Percentiles rank a stretch among this genome's conserved stretches.
Conservation (phyloP, 495 filamentous ascomycete species). For the Penicillium longicatenatum region DNA sequence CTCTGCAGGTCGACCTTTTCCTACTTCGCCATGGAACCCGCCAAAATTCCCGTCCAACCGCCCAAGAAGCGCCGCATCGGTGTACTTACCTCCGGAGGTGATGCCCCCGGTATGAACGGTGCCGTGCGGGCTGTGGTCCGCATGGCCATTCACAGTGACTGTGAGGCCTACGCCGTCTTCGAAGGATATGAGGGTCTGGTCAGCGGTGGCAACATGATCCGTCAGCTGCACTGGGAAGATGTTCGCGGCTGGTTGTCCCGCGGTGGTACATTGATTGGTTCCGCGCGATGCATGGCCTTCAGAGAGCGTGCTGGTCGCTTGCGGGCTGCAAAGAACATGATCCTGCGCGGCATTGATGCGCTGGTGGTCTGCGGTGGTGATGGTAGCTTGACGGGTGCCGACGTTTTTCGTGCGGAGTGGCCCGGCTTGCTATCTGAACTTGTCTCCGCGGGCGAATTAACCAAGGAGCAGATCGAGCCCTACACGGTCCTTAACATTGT, state of each 20-base stretch:
- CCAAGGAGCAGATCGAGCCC: slow-evolving; percentile 64
- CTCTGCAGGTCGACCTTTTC: slow-evolving; percentile 14
- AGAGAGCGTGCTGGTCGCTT: slow-evolving; percentile 82
- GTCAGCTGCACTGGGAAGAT: slow-evolving; percentile 87
- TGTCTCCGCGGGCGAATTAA: slow-evolving; percentile 67
- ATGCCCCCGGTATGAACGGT: slow-evolving; percentile 98
- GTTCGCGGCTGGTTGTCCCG: slow-evolving; percentile 93
- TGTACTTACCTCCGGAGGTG: slow-evolving; percentile 95
- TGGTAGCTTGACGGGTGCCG: slow-evolving; percentile 94
- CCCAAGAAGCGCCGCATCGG: slow-evolving; percentile 78
- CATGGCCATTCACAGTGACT: slow-evolving; percentile 83
- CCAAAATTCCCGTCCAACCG: slow-evolving; percentile 36
- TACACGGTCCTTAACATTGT: slow-evolving; percentile 91
- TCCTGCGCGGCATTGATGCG: slow-evolving; percentile 90
- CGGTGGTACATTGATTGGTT: slow-evolving; percentile 96
- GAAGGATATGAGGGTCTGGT: slow-evolving; percentile 98
- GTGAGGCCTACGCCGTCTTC: slow-evolving; percentile 85
- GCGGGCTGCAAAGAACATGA: slow-evolving; percentile 87
- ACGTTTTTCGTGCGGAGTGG: slow-evolving; percentile 92
- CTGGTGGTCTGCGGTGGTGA: slow-evolving; percentile 97
- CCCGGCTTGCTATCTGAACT: slow-evolving; percentile 82
- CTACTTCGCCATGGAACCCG: slow-evolving; percentile 36
- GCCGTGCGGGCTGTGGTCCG: slow-evolving; percentile 92
- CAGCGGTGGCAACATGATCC: slow-evolving; percentile 82
- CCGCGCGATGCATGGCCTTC: slow-evolving; percentile 87